Evolutionary conservation across 2,329 filamentous ascomycete genomes (phyloP), one percentile per base, ranked within the genome.

Genomic region (Bipolaris sorokiniana): DNA sequence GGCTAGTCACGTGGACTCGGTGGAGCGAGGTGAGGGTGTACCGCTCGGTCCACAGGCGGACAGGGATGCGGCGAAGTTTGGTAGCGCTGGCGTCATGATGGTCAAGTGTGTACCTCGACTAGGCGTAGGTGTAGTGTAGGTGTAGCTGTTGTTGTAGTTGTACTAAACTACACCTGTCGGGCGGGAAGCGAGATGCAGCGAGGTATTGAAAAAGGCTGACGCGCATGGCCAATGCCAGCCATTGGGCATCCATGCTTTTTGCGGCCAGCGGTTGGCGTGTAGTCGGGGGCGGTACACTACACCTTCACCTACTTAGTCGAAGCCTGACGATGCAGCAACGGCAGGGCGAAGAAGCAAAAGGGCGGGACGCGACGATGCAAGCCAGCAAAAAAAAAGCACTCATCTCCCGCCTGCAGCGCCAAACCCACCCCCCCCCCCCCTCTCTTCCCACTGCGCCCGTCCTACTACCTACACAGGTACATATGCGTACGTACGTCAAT

Each of bases 151-250:
- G 7, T 26, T 26, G 26, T 9, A 26, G 7, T 3, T 26, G 26
- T 26, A 26, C 26, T 26, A 26, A 61, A 18, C 55, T 56, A 51
- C 47, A 47, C 54, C 46, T 37, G 46, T 52, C 45, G 47, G 53
- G 38, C 56, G 48, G 47, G 46, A 60, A 54, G 62, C 54, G 58
- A 54, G 41, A 53, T 50, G 55, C 49, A 58, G 22, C 36, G 31
- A 48, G 33, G 60, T 54, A 58, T 61, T 60, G 60, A 45, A 55
- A 54, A 47, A 23, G 48, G 57, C 44, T 51, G 41, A 54, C 51
- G 41, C 46, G 46, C 53, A 48, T 59, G 44, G 42, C 58, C 46
- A 48, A 26, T 16, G 46, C 18, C 37, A 48, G 41, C 41, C 49
- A 34, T 50, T 50, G 56, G 52, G 53, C 47, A 54, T 33, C 42